phyloP scores from a whole-genome alignment of 148 eudicot genomes.

The Polygonum maritimum region DNA sequence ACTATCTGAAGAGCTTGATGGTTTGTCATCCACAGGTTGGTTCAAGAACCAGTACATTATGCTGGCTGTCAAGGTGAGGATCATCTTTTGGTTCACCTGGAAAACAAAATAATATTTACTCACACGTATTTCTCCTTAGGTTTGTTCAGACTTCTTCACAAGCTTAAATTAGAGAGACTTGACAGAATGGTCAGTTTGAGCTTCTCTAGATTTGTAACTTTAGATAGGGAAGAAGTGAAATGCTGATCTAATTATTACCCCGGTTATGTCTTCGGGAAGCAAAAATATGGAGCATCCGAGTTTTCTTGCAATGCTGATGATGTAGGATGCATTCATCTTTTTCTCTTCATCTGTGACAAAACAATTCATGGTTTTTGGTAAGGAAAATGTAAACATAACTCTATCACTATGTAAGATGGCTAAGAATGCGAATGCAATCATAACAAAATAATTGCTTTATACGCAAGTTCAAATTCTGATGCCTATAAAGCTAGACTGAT shows the following conservation, averaged over 20 bases:
- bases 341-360: conserved; percentile 72
- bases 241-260: conserved; percentile 35
- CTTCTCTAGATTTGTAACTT: not conserved
- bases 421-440: not conserved
- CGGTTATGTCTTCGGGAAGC: conserved; percentile 94
- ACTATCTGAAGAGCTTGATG: conserved; percentile 65
- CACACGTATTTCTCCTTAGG: not conserved
- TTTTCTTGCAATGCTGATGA: conserved; percentile 95
- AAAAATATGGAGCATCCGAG: conserved; percentile 97
- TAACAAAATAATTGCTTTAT: not conserved
- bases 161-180: too few species aligned
- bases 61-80: conserved; percentile 88
- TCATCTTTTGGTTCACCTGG: conserved; percentile 98
- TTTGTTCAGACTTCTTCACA: not conserved
- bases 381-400: not conserved
- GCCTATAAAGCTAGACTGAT: not conserved
- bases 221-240: not conserved
- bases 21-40: conserved; percentile 64
- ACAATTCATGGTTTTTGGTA: not conserved
- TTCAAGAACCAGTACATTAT: conserved; percentile 95
- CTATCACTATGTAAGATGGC: too few species aligned
- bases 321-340: conserved; percentile 96
- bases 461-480: not conserved
- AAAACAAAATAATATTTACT: not conserved
- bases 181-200: not conserved